Evolutionary conservation across 169 alveolate genomes (phyloP).

Genomic region (Plasmodium adleri): DNA sequence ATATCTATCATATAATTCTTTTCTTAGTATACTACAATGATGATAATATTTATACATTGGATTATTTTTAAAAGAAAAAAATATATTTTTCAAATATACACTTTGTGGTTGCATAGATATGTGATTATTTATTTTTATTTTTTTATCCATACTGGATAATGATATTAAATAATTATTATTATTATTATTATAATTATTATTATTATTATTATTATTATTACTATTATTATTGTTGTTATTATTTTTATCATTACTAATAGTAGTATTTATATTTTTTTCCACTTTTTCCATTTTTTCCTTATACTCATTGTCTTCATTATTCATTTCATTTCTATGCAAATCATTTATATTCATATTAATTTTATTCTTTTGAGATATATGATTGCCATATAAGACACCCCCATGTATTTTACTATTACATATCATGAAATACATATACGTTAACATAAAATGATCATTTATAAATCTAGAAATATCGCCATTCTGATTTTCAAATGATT

Average conservation of each 20-base stretch:
- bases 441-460: constrained; percentile 69
- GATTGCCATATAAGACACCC: neutral
- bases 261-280: no score
- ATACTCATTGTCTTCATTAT: neutral
- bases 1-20: constrained; percentile 70
- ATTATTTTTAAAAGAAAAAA: constrained; percentile 44
- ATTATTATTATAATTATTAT: no score
- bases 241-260: no score
- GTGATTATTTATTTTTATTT: no score
- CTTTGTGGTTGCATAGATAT: neutral
- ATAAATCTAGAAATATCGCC: constrained; percentile 45
- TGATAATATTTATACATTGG: constrained; percentile 70
- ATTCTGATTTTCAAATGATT: constrained; percentile 17
- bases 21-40: constrained; percentile 56
- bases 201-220: no score
- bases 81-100: neutral
- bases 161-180: no score
- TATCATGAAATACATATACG: constrained; percentile 51
- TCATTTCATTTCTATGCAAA: neutral
- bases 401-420: constrained; percentile 33
- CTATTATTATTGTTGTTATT: no score
- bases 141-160: no score
- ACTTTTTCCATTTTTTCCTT: neutral
- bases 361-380: neutral
- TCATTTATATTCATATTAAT: neutral